Evolutionary conservation across 2,329 filamentous ascomycete species (phyloP), one percentile per base, ranked within the genome.

Genomic region (Paraconiothyrium sp.): DNA sequence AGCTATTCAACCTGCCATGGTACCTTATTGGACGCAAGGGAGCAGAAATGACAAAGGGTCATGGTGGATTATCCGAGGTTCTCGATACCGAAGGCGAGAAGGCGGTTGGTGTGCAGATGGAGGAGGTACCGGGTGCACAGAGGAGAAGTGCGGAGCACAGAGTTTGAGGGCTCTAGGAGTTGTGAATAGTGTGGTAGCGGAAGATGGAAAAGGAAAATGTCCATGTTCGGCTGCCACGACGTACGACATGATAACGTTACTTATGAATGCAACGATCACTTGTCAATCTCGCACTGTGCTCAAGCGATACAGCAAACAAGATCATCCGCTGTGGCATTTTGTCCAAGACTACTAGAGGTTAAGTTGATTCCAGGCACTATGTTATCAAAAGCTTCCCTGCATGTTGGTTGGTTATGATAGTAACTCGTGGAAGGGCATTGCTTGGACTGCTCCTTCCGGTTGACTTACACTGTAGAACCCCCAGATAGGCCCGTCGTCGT

Each of bases 1-100:
- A 84, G 30, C 81, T 93, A 65, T 93, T 93, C 72, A 85, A 85
- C 54, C 81, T 93, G 52, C 89, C 89, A 0, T 94, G 91, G 91
- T 88, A 91, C 76, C 85, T 86, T 76, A 92, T 94, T 66, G 91
- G 92, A 16, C 69, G 77, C 59, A 77, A 78, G 68, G 77, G 76
- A 22, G 73, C 73, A 1, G 52, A 72, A 61, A 70, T 78, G 58
- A 78, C 76, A 0, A 66, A 59, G 47, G 76, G 76, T 20, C 67
- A 50, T 9, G 76, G 76, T 7, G 75, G 70, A 4, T 63, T 77
- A 61, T 71, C 74, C 0, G 76, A 78, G 57, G 66, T 76, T 2
- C 43, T 77, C 56, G 76, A 78, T 57, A 60, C 58, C 4, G 70
- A 63, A 3, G 75, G 74, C n/a, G 76, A 76, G 63, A 77, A 77